Conservation (phyloP, 768 basidiomycete species). For the Cyclocybe cylindracea region DNA sequence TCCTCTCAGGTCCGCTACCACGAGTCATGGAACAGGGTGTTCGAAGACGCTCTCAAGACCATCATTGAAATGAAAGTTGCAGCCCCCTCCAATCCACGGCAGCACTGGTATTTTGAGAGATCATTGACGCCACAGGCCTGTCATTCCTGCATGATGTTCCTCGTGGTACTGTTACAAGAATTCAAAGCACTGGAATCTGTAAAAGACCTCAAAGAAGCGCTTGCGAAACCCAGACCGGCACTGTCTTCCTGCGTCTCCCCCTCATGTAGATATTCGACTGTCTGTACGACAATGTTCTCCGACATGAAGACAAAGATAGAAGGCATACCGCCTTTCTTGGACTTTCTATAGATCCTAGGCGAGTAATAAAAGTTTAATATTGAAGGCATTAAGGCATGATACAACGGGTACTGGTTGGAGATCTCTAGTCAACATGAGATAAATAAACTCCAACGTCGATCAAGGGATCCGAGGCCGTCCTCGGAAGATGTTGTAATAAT, state of each 20-base stretch:
- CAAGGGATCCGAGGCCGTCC: too few species aligned
- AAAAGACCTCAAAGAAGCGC: slow-evolving; percentile 7
- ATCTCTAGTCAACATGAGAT: too few species aligned
- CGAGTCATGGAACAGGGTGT: slow-evolving; percentile 6
- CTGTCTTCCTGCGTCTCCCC: slow-evolving; percentile 9
- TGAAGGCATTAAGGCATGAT: too few species aligned
- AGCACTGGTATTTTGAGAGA: slow-evolving; percentile 1
- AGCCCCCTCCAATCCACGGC: slow-evolving; percentile 1
- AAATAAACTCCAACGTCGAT: too few species aligned
- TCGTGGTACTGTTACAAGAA: slow-evolving; percentile 8
- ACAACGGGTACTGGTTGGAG: too few species aligned
- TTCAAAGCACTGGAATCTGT: slow-evolving; percentile 2
- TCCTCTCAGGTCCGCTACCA: slow-evolving; percentile 10
- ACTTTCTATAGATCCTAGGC: neutral
- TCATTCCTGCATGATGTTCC: slow-evolving; percentile 8
- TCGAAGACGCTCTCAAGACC: slow-evolving; percentile 8
- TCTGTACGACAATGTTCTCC: neutral
- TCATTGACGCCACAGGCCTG: slow-evolving; percentile 10
- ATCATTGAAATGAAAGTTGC: slow-evolving; percentile 1
- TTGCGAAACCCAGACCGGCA: slow-evolving; percentile 1
- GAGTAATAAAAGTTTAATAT: neutral
- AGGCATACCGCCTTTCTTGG: slow-evolving; percentile 1
- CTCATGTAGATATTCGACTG: slow-evolving; percentile 9
- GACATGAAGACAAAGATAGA: slow-evolving; percentile 12
- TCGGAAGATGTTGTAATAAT: too few species aligned